Conservation (phyloP, 176 grass and related monocot species). For the Tuctoria greenei region DNA sequence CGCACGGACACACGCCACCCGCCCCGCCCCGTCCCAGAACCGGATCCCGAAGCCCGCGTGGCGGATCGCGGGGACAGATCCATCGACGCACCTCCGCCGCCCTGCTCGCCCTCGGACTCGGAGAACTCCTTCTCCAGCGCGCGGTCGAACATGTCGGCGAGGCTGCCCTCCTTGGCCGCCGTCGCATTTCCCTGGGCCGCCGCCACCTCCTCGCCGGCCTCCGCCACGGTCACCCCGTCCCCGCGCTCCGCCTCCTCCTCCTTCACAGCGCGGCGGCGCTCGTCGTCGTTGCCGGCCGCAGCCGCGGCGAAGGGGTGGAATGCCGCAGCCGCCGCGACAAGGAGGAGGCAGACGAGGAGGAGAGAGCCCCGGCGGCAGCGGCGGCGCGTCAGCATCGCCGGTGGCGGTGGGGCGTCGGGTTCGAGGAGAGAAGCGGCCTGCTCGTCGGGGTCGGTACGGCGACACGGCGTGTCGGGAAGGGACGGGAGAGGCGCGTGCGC, state of each 20-base stretch:
- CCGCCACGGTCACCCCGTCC: slow-evolving; percentile 16
- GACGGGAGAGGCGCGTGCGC: neutral
- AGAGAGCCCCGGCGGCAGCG: slow-evolving; percentile 17
- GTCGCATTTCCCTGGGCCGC: slow-evolving; percentile 51
- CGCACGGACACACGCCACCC: slow-evolving; percentile 9
- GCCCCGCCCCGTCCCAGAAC: neutral
- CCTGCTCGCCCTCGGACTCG: slow-evolving; percentile 88
- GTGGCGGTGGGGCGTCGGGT: neutral
- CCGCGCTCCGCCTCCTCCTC: slow-evolving; percentile 10
- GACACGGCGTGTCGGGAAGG: slow-evolving; percentile 18
- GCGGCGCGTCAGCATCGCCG: slow-evolving; percentile 61
- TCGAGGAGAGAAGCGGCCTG: neutral
- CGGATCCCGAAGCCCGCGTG: slow-evolving; percentile 30
- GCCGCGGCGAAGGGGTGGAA: neutral
- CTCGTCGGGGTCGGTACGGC: slow-evolving; percentile 3
- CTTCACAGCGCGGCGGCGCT: slow-evolving; percentile 26
- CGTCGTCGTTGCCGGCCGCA: slow-evolving; percentile 9
- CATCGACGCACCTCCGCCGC: slow-evolving; percentile 86
- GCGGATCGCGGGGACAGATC: slow-evolving; percentile 35
- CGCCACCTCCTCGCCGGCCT: slow-evolving; percentile 42
- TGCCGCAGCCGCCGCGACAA: slow-evolving; percentile 22
- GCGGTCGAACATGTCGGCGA: slow-evolving; percentile 97
- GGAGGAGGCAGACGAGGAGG: slow-evolving; percentile 9
- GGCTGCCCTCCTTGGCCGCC: slow-evolving; percentile 56
- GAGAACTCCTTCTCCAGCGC: slow-evolving; percentile 98